Conservation (phyloP, 1,284 basidiomycete genomes). For the Pascua sp. region DNA sequence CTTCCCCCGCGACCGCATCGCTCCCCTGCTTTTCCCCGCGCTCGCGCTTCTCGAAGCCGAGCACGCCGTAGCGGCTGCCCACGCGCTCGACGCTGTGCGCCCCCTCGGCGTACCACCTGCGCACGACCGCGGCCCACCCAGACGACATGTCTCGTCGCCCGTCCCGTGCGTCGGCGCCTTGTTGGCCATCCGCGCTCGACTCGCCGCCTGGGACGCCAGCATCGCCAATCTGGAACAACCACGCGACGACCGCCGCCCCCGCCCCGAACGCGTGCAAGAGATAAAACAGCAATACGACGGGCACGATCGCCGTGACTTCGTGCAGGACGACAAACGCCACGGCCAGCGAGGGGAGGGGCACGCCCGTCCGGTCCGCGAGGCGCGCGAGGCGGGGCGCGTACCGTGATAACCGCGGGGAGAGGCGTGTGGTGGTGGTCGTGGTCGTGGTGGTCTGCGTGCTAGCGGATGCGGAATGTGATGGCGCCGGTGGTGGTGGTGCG, state of each 20-base stretch:
- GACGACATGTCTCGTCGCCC: neutral
- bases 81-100: conserved; percentile 66
- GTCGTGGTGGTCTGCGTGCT: no score
- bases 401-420: conserved; percentile 15
- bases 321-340: conserved; percentile 80
- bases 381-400: conserved; percentile 31
- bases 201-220: no score
- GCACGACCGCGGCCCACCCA: conserved; percentile 51
- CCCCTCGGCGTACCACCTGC: conserved; percentile 69
- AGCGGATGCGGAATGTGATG: no score
- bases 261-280: conserved; percentile 64
- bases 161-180: neutral
- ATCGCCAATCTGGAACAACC: conserved; percentile 19
- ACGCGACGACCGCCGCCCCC: conserved; percentile 63
- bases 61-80: conserved; percentile 72
- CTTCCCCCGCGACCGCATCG: conserved; percentile 15
- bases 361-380: conserved; percentile 35
- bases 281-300: conserved; percentile 72
- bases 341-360: conserved; percentile 69
- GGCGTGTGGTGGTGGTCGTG: neutral
- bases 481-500: neutral
- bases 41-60: conserved; percentile 64
- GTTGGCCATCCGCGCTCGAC: conserved; percentile 7
- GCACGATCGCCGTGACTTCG: conserved; percentile 78
- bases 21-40: neutral